Base-by-base conservation (phyloP, 441 rosid species). In the Codiaeum variegatum region DNA sequence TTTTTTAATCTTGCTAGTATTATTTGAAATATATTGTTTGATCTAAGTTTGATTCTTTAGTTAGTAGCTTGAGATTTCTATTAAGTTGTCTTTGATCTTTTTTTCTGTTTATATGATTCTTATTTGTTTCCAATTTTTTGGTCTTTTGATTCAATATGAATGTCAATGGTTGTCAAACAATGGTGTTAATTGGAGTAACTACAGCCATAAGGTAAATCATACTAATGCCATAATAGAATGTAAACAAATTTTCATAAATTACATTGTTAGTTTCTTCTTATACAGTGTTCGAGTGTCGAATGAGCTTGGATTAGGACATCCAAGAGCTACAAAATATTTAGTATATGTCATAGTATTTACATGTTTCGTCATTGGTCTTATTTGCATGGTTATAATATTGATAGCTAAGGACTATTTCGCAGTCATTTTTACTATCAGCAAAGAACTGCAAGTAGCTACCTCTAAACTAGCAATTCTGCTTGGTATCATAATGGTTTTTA, bases 231-330 rank as follows among this genome's bases (percentile, higher is more conserved):
- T 40, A 46, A 46, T 13, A 13, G n/a, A 46, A 4, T 46, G 52
- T 52, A 23, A 3, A n/a, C 56, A 3, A 15, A 21, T 0, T 52
- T 55, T 16, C n/a, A 6, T 61, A 15, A 19, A 46, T 40, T n/a
- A n/a, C 4, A 18, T 64, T 24, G 6, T 32, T 8, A 3, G 2
- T 7, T 58, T 0, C 36, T 28, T 46, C 56, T 49, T 12, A 4
- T 34, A 7, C 86, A 89, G 95, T 40, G 91, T 94, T 23, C 88
- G 97, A 0, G 90, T 88, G 49, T 94, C 98, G 21, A 94, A 90
- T 54, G 94, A 92, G 81, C 91, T 92, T 21, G 98, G 97, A 21
- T 31, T 74, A 18, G 87, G 95, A 59, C 87, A 75, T 66, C 88
- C 92, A 24, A 76, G 87, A 72, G 90, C 91, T 18, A 93, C 97